Evolutionary conservation across 2,329 filamentous ascomycete genomes (phyloP), one percentile per base, ranked within the genome.

Genomic region (Hypocreales sp.): DNA sequence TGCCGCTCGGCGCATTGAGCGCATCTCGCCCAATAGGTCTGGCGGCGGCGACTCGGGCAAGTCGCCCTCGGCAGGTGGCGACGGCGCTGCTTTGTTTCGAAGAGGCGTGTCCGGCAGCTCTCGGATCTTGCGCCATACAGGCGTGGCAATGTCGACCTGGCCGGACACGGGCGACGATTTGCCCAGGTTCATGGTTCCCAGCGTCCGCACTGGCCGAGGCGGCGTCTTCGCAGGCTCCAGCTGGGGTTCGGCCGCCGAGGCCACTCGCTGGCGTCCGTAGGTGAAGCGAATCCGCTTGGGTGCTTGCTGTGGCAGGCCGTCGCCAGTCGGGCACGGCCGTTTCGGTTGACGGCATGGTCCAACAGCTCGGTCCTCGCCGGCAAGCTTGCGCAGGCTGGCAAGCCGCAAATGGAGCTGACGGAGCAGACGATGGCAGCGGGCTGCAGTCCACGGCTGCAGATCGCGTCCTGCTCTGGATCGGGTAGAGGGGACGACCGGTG

Each of bases 331-430:
- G 22, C 19, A 28, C 11, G 22, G 18, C 30, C 45, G 40, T 29
- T 50, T 50, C 13, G 38, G 22, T 16, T 29, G 28, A 18, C 22
- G 20, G 13, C 31, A 24, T 12, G 26, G 12, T n/a, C 10, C 18
- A 20, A 29, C 27, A 8, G 31, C 28, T 10, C 25, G 31, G 13
- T 40, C 34, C 24, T 47, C 35, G 26, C 40, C 21, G 27, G 41
- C 39, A 8, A 56, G 41, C 23, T 49, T 54, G 20, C 52, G 50
- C 5, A 64, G 39, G 3, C 47, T 40, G n/a, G 45, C 38, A 15
- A 65, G 36, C 8, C 60, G 53, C 7, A 55, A 50, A 17, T 61
- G 50, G 1, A 66, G 40, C 19, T 61, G 61, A 4, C 60, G 57
- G 12, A 66, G 48, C 5, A 64, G 40, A 3, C 59, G 50, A 25